These are phyloP conservation scores for Starmerella potacharoeniae DNA, from an alignment of 805 yeast genomes.

Conservation along the genomic window DNA sequence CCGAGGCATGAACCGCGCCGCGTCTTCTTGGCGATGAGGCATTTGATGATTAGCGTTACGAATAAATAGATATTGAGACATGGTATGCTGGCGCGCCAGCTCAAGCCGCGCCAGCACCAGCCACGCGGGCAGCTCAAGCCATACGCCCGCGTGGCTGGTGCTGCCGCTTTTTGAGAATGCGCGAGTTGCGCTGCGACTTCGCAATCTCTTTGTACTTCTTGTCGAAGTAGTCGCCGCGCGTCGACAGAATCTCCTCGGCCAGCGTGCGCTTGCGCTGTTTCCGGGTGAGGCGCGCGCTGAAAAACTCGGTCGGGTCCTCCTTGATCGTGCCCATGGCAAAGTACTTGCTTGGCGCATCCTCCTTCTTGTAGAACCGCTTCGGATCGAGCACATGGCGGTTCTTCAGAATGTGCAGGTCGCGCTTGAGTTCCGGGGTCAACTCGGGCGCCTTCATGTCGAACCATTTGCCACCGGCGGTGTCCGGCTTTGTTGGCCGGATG, in stretches of 20 bases:
- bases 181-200: slow-evolving; percentile 48
- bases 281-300: slow-evolving; percentile 50
- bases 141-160: slow-evolving; percentile 32
- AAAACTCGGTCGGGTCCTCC: slow-evolving; percentile 72
- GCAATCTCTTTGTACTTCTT: slow-evolving; percentile 76
- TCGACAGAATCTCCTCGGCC: slow-evolving; percentile 66
- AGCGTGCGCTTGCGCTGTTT: slow-evolving; percentile 67
- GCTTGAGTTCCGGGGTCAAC: slow-evolving; percentile 54
- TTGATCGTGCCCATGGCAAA: slow-evolving; percentile 85
- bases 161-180: slow-evolving; percentile 33
- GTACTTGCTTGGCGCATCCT: slow-evolving; percentile 51
- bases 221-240: slow-evolving; percentile 60
- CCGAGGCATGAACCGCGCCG: not conserved
- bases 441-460: slow-evolving; percentile 69
- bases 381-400: slow-evolving; percentile 91
- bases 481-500: slow-evolving; percentile 24
- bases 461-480: slow-evolving; percentile 55
- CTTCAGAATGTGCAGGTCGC: slow-evolving; percentile 68
- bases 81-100: no score
- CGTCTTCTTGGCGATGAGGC: not conserved
- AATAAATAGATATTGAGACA: not conserved
- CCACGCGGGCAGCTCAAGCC: not conserved
- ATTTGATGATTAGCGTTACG: not conserved
- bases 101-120: no score
- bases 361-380: slow-evolving; percentile 86